Base-by-base conservation (phyloP, 2,329 filamentous ascomycete genomes). In the Penicillium sp. region DNA sequence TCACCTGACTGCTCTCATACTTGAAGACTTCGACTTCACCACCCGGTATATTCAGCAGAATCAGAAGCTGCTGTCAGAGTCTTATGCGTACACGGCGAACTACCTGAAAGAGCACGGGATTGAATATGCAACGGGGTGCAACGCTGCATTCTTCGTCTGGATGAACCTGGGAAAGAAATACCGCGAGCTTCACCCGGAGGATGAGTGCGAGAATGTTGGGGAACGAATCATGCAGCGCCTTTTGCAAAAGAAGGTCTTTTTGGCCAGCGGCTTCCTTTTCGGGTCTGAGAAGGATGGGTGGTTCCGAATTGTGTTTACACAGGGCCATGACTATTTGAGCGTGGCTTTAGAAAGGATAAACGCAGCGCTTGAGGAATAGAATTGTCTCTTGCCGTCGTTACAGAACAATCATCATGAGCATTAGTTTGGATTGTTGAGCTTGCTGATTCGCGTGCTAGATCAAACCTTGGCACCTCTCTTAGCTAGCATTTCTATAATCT, bases 131-230 rank as follows among this genome's bases (percentile, higher is more conserved):
- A 65, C 72, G 0, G 79, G 79, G 0, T 73, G 70, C 5, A 84
- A 84, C 57, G 82, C 82, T 0, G 82, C 80, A 0, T 83, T 85
- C 61, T 86, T 85, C 61, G 58, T 85, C 2, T 85, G 78, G 74
- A 65, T 82, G 3, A 75, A 85, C 62, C 61, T 86, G 2, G 70
- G 70, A 0, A 68, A 69, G 62, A 64, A 45, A 16, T 72, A 68
- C 54, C 58, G 47, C 6, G 58, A 66, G 25, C 31, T 61, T 13
- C 65, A 68, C 25, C 61, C 66, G 0, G 58, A 54, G 4, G 44
- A 55, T 7, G 45, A 31, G 12, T 15, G 48, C 9, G 55, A 58
- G 31, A 58, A 64, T 38, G 49, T 70, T 12, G 63, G 65, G 27
- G 60, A 68, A 9, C 64, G 46, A 23, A 61, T 72, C 8, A 70